These are phyloP conservation scores for Saccharomycopsis selenospora DNA, from an alignment of 805 yeast species.

Conservation along the genomic window DNA sequence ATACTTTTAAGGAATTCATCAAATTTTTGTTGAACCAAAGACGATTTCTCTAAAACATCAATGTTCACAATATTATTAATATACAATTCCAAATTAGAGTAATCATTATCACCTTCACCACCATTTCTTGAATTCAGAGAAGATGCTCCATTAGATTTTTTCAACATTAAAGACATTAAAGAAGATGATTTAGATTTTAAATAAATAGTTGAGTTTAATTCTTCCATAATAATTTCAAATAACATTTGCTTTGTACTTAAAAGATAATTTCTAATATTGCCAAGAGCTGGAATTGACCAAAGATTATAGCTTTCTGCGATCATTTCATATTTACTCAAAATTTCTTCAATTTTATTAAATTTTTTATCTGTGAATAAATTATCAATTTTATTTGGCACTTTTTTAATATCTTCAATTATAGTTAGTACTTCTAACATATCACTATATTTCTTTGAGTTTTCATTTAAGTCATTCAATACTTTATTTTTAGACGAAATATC, in stretches of 20 bases:
- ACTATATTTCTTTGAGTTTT: constrained; percentile 51
- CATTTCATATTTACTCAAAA: constrained; percentile 39
- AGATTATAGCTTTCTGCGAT: constrained; percentile 45
- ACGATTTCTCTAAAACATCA: constrained; percentile 46
- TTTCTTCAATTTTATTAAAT: constrained; percentile 56
- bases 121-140: constrained; percentile 18
- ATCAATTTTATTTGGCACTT: constrained; percentile 59
- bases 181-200: constrained; percentile 28
- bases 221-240: constrained; percentile 70
- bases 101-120: constrained; percentile 27
- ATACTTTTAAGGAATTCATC: constrained; percentile 31
- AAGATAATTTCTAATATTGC: constrained; percentile 42
- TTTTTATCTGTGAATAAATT: constrained; percentile 59
- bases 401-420: constrained; percentile 52
- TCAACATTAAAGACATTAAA: constrained; percentile 12
- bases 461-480: constrained; percentile 55
- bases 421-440: constrained; percentile 67
- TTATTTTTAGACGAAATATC: constrained; percentile 50
- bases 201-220: constrained; percentile 62
- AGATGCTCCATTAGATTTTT: constrained; percentile 19
- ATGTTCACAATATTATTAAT: constrained; percentile 50
- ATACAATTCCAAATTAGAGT: constrained; percentile 45
- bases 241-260: constrained; percentile 52
- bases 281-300: constrained; percentile 52
- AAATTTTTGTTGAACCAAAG: constrained; percentile 31